A percentile compares a stretch with the other conserved stretches of the same genome.
Evolutionary conservation across 345 rosid genomes (phyloP).

Genomic region (Boechera retrofracta): DNA sequence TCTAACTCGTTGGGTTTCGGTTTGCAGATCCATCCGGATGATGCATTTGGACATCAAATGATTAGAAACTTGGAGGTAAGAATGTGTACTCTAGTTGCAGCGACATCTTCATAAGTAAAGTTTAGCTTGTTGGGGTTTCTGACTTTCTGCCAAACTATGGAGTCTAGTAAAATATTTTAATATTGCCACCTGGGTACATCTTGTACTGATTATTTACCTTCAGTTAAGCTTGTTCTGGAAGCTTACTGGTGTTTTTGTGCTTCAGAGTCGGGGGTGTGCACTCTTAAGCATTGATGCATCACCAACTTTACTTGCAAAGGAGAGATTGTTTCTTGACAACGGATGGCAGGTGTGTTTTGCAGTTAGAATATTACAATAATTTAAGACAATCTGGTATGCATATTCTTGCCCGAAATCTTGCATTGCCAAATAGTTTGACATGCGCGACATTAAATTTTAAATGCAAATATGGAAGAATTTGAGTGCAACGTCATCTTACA

Average conservation of each 20-base stretch:
- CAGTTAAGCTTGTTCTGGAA: slow-evolving; percentile 13
- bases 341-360: slow-evolving; percentile 87
- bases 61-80: slow-evolving; percentile 91
- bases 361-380: slow-evolving; percentile 3
- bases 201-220: slow-evolving; percentile 4
- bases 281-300: slow-evolving; percentile 83
- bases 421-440: slow-evolving; percentile 22
- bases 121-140: slow-evolving; percentile 12
- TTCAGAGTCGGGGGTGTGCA: slow-evolving; percentile 96
- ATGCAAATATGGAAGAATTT: slow-evolving; percentile 14
- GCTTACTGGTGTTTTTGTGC: slow-evolving; percentile 30
- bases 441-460: background rate
- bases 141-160: slow-evolving; percentile 21
- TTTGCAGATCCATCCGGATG: slow-evolving; percentile 89
- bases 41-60: slow-evolving; percentile 99
- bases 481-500: slow-evolving; percentile 13
- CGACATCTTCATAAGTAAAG: background rate
- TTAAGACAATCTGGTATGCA: background rate
- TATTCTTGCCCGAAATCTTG: slow-evolving; percentile 6
- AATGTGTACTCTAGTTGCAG: slow-evolving; percentile 29
- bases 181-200: slow-evolving; percentile 12
- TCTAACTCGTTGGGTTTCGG: slow-evolving; percentile 37
- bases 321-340: slow-evolving; percentile 78
- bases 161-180: slow-evolving; percentile 16
- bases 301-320: slow-evolving; percentile 86